These are phyloP conservation scores for Blastocystis sp. DNA, from an alignment of 352 stramenopile species.

Conservation along the genomic window DNA sequence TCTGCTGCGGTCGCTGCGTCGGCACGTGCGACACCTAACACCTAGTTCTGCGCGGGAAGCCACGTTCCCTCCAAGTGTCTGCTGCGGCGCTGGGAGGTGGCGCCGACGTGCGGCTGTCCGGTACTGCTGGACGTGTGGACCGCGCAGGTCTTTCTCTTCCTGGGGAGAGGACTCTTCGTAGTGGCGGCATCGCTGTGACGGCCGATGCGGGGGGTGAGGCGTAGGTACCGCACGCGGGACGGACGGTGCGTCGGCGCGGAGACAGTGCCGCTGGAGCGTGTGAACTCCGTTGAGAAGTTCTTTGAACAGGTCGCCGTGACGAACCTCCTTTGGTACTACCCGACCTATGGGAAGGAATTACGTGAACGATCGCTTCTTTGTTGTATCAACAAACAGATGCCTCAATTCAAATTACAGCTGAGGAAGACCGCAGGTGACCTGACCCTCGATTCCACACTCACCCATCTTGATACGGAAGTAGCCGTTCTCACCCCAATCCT, in stretches of 20 bases:
- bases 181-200: not conserved
- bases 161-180: not conserved
- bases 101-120: not conserved
- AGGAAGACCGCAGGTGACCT: conserved; percentile 54
- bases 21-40: not conserved
- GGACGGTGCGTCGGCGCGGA: not conserved
- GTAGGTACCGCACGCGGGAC: not conserved
- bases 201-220: not conserved
- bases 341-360: not conserved
- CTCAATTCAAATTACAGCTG: conserved; percentile 30
- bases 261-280: too few relatives aligned
- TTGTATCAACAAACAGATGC: not conserved
- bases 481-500: conserved; percentile 64
- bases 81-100: not conserved
- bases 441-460: conserved; percentile 60
- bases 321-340: not conserved
- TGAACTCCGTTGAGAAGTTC: too few relatives aligned
- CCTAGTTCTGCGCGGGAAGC: not conserved
- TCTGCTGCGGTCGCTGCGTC: not conserved
- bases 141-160: not conserved
- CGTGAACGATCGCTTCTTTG: not conserved
- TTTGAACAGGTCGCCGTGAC: not conserved
- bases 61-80: not conserved
- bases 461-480: conserved; percentile 65
- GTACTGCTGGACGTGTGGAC: not conserved